Conservation (phyloP, 805 yeast species). For the Geotrichum ghanense region DNA sequence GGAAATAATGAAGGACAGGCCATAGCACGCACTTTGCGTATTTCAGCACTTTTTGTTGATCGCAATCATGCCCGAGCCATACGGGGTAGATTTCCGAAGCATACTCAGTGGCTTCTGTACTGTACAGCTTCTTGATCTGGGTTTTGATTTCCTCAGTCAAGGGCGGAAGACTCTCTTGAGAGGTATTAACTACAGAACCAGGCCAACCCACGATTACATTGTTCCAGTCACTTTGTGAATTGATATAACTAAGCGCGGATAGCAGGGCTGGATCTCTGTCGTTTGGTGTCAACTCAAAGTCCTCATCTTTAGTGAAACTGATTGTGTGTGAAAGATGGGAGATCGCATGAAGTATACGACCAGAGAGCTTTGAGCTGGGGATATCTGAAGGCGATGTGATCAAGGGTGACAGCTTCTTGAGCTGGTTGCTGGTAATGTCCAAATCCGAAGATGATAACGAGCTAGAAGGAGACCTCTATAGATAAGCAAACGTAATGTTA, state of each 20-base stretch:
- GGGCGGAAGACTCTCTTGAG: neutral
- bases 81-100: neutral
- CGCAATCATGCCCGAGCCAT: neutral
- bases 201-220: neutral
- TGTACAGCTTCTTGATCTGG: neutral
- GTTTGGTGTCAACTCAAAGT: neutral
- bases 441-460: too few relatives aligned
- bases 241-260: neutral
- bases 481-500: too few relatives aligned
- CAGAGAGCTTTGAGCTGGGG: neutral
- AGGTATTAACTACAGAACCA: neutral
- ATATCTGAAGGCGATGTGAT: neutral
- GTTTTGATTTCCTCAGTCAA: neutral
- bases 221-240: neutral
- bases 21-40: slow-evolving; percentile 74
- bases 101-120: neutral
- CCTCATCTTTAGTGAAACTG: neutral
- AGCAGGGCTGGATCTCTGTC: neutral
- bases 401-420: neutral
- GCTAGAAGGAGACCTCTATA: too few relatives aligned
- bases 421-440: too few relatives aligned
- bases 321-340: neutral
- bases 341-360: neutral
- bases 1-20: slow-evolving; percentile 83
- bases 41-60: slow-evolving; percentile 24